Evolutionary conservation across 192 early-diverging fungal genomes (phyloP).

Genomic region (Coemansia sp.): DNA sequence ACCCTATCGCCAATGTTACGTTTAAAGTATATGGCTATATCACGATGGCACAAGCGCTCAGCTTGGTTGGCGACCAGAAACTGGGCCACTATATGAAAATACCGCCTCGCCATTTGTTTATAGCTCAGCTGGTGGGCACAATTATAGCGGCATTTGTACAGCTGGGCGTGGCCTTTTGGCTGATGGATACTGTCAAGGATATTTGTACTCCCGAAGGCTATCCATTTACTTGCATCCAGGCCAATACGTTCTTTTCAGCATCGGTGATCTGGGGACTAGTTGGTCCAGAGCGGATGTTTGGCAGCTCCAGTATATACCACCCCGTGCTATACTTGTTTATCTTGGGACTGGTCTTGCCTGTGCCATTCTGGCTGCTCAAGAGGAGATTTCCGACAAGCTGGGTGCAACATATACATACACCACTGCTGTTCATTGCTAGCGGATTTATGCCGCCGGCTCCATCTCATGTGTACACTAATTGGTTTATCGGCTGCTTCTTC

Average conservation of each 20-base stretch:
- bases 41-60: slow-evolving; percentile 69
- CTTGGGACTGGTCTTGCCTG: slow-evolving; percentile 64
- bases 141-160: slow-evolving; percentile 68
- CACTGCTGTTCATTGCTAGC: slow-evolving; percentile 63
- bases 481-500: slow-evolving; percentile 61
- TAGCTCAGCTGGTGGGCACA: slow-evolving; percentile 73
- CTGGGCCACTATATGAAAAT: slow-evolving; percentile 82
- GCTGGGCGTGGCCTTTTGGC: slow-evolving; percentile 64
- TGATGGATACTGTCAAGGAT: slow-evolving; percentile 58
- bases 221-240: slow-evolving; percentile 64
- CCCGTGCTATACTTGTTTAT: slow-evolving; percentile 54
- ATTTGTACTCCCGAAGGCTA: slow-evolving; percentile 60
- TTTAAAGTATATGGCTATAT: slow-evolving; percentile 87
- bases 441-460: slow-evolving; percentile 63
- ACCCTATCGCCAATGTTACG: slow-evolving; percentile 76
- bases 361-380: slow-evolving; percentile 67
- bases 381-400: slow-evolving; percentile 61
- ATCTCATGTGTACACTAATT: slow-evolving; percentile 51
- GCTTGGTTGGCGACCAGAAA: slow-evolving; percentile 66
- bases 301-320: slow-evolving; percentile 58
- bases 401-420: slow-evolving; percentile 65
- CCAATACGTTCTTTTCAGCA: slow-evolving; percentile 65
- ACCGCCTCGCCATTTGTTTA: slow-evolving; percentile 76
- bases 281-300: slow-evolving; percentile 69
- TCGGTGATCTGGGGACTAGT: slow-evolving; percentile 81